Base-by-base conservation (phyloP, 495 filamentous ascomycete species). In the Aspergillus haitiensis region DNA sequence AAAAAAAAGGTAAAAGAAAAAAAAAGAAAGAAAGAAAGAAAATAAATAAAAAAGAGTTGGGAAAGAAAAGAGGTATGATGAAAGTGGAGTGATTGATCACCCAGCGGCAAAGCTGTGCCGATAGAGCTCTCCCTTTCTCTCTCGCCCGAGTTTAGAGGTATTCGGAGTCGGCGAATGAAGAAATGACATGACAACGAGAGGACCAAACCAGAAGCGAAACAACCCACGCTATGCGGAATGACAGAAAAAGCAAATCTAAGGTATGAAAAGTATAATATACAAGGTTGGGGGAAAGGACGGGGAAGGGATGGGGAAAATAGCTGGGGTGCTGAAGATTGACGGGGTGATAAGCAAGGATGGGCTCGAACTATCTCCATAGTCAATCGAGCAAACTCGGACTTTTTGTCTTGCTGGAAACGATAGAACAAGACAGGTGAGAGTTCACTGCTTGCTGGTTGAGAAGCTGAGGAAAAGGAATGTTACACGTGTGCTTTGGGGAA, bases 171-270 rank as follows among this genome's bases (percentile, higher is more conserved):
- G 54, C 64, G 52, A 64, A 63, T 62, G 16, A 67, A 60, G 36
- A 56, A 62, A 52, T 55, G 61, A 64, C 61, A 67, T 67, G 64
- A 62, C 61, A 67, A 47, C 36, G 47, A 54, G 21, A 35, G 12
- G 15, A 55, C 46, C 56, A 58, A 44, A 27, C 42, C 49, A 48
- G n/a, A 46, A 52, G 52, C 53, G 33, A 45, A 56, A 53, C 37
- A 55, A 59, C 66, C 63, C 60, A 65, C 66, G 66, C 66, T 65
- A 68, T 65, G 66, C 66, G 55, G 53, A 68, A 62, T 31, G 52
- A 58, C 44, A 57, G 42, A 61, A 50, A 56, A 59, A 56, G 36
- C 42, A 58, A 64, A 58, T 9, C 27, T 36, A 10, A 9, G 10
- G 13, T 12, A 3, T 21, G 39, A 40, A 52, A 56, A 52, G 46